Evolutionary conservation across 1,139 yeast genomes (phyloP).

Genomic region (Nadsonia commutata): DNA sequence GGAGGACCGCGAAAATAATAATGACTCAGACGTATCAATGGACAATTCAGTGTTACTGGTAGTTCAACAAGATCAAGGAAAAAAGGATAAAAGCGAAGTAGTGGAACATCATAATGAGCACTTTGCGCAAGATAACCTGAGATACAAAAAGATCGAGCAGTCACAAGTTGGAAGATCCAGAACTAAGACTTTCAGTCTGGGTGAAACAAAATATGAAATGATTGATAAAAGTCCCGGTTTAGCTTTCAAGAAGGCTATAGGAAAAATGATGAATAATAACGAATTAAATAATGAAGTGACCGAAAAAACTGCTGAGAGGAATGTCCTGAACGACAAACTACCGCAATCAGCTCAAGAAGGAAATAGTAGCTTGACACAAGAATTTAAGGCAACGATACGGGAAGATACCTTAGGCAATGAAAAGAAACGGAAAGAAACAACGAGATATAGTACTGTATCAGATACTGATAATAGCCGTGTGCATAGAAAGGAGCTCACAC

Average conservation of each 20-base stretch:
- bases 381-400: background rate
- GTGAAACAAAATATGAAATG: too few species aligned
- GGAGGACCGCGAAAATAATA: too few species aligned
- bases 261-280: background rate
- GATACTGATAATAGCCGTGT: slow-evolving; percentile 1
- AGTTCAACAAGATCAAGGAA: too few species aligned
- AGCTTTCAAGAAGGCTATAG: background rate
- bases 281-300: background rate
- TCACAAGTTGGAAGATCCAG: too few species aligned
- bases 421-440: slow-evolving; percentile 2
- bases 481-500: background rate
- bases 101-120: too few species aligned
- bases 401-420: slow-evolving; percentile 1
- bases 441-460: slow-evolving; percentile 5
- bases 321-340: too few species aligned
- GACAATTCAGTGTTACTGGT: too few species aligned
- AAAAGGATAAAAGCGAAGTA: too few species aligned
- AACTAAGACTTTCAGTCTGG: too few species aligned
- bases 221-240: slow-evolving; percentile 1
- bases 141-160: too few species aligned
- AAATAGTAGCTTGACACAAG: background rate
- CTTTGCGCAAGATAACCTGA: too few species aligned
- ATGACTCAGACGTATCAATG: too few species aligned
- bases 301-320: background rate
- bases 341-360: background rate